A percentile compares a stretch with the other conserved stretches of the same genome.
phyloP scores from a whole-genome alignment of 2,329 filamentous ascomycete species.

The Alternaria atra region DNA sequence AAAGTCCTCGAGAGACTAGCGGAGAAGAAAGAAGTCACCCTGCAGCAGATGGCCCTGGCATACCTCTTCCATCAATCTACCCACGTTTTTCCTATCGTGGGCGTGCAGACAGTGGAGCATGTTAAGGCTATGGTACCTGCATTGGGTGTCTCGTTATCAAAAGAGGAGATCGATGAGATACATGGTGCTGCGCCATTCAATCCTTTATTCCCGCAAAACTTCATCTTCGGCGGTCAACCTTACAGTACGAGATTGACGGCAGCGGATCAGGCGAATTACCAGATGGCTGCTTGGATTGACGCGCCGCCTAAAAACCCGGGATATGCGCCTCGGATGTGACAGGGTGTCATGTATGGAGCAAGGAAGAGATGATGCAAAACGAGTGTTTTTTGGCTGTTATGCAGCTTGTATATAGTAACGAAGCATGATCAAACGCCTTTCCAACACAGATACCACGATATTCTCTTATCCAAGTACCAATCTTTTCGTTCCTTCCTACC shows the following conservation, averaged over 20 bases:
- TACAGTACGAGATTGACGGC: not conserved
- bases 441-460: not conserved
- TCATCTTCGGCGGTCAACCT: not conserved
- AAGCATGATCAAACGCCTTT: not conserved
- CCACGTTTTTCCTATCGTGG: slow-evolving; percentile 77
- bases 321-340: not conserved
- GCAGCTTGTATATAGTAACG: slow-evolving; percentile 1
- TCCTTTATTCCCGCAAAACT: not conserved
- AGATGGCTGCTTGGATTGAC: not conserved
- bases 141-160: not conserved
- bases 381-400: slow-evolving; percentile 11
- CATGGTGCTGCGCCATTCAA: not conserved
- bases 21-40: not conserved
- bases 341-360: accelerated
- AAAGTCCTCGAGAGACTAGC: slow-evolving; percentile 18
- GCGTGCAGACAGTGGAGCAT: slow-evolving; percentile 73
- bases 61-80: slow-evolving; percentile 53
- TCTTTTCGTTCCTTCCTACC: not conserved
- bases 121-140: slow-evolving; percentile 55
- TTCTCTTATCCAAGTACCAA: not conserved
- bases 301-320: not conserved
- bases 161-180: not conserved
- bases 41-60: slow-evolving; percentile 14
- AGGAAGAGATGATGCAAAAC: not conserved
- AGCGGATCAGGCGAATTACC: not conserved